phyloP scores from a whole-genome alignment of 2,329 filamentous ascomycete species.

The Pezicula neosporulosa region DNA sequence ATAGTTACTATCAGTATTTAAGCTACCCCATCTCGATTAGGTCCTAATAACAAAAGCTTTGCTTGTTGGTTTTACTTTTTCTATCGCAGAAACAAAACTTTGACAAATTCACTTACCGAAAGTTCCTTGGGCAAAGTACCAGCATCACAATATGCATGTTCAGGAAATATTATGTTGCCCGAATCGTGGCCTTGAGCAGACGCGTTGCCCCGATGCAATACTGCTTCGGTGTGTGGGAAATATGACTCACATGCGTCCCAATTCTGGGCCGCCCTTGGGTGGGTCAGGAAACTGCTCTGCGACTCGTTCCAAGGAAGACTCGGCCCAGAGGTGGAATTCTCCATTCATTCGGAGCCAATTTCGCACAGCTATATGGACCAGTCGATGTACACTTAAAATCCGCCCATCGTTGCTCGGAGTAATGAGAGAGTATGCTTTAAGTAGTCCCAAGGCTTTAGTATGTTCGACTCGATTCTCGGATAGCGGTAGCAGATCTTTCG shows the following conservation, averaged over 20 bases:
- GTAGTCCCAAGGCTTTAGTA: constrained; percentile 1
- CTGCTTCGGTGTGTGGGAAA: background rate
- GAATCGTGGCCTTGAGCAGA: background rate
- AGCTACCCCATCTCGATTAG: too few species aligned
- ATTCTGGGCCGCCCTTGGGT: background rate
- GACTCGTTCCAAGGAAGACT: background rate
- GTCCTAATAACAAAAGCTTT: too few species aligned
- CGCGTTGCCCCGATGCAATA: background rate
- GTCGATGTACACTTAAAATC: constrained; percentile 1
- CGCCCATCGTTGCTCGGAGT: background rate
- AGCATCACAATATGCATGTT: too few species aligned
- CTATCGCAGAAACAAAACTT: too few species aligned
- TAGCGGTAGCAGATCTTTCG: background rate
- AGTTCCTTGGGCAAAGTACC: too few species aligned
- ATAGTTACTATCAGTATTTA: too few species aligned
- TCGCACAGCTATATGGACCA: constrained; percentile 1
- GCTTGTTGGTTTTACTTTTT: too few species aligned
- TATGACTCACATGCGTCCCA: background rate
- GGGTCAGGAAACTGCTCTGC: background rate
- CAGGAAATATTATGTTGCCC: too few species aligned
- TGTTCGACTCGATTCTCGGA: background rate
- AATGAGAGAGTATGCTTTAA: constrained; percentile 6
- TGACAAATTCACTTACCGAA: too few species aligned
- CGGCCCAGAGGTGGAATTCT: background rate
- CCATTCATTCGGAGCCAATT: constrained; percentile 2